phyloP scores from a whole-genome alignment of 2,329 filamentous ascomycete genomes.

The Didymella exigua region DNA sequence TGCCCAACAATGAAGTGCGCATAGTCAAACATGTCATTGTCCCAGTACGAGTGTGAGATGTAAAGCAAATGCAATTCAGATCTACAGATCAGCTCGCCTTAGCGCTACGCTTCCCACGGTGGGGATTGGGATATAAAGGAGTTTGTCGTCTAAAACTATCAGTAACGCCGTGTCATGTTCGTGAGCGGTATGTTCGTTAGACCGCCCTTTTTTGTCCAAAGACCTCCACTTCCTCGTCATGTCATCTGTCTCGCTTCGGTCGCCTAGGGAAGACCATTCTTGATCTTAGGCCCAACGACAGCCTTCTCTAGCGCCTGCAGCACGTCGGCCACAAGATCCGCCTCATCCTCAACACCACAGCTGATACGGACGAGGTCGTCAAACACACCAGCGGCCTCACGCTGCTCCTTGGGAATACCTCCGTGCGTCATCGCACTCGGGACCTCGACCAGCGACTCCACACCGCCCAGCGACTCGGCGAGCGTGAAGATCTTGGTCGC shows the following conservation, averaged over 20 bases:
- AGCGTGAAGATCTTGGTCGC: conserved; percentile 88
- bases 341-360: conserved; percentile 90
- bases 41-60: no score
- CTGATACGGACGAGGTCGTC: conserved; percentile 93
- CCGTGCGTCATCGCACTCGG: conserved; percentile 97
- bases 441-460: conserved; percentile 90
- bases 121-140: conserved; percentile 22
- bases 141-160: conserved; percentile 21
- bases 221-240: neutral
- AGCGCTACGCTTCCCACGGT: conserved; percentile 18
- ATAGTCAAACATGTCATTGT: no score
- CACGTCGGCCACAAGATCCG: conserved; percentile 82
- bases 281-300: conserved; percentile 58
- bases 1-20: no score
- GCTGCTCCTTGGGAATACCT: conserved; percentile 86
- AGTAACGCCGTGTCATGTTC: conserved; percentile 14
- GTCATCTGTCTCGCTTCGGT: neutral
- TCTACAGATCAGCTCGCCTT: conserved; percentile 18
- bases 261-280: conserved; percentile 19
- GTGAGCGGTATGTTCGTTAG: conserved; percentile 14
- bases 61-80: conserved; percentile 11
- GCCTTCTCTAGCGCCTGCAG: conserved; percentile 81
- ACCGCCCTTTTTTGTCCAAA: conserved; percentile 18
- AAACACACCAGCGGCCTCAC: conserved; percentile 91
- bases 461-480: conserved; percentile 88